phyloP scores from a whole-genome alignment of 2,329 filamentous ascomycete species.

The Fusarium mexicanum region DNA sequence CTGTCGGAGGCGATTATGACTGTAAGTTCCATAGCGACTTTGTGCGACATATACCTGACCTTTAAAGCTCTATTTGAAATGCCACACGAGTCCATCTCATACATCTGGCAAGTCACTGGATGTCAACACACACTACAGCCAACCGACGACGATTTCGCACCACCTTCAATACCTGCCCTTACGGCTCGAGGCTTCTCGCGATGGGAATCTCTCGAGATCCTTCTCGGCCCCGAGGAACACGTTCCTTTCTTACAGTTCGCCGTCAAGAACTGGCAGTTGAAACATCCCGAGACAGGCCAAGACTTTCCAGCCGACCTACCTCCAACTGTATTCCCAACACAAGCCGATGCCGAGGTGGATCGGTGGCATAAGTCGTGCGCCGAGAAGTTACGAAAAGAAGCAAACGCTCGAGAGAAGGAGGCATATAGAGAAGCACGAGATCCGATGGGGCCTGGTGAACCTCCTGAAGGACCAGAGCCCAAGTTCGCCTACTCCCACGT shows the following conservation, averaged over 20 bases:
- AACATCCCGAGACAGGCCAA: constrained; percentile 77
- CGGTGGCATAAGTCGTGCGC: constrained; percentile 86
- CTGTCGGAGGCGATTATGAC: constrained; percentile 80
- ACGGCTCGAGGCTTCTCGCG: constrained; percentile 86
- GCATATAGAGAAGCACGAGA: constrained; percentile 26
- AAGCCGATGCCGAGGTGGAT: constrained; percentile 82
- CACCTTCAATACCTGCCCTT: constrained; percentile 83
- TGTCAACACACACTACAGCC: constrained; percentile 90
- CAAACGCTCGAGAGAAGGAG: constrained; percentile 51
- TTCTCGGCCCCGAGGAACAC: constrained; percentile 89
- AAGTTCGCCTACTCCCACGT: constrained; percentile 52
- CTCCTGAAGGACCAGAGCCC: constrained; percentile 47
- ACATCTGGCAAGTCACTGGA: constrained; percentile 90
- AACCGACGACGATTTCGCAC: constrained; percentile 74
- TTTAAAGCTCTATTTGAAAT: constrained; percentile 77
- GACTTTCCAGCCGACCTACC: constrained; percentile 71
- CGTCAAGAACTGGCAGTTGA: constrained; percentile 79
- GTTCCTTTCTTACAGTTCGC: constrained; percentile 84
- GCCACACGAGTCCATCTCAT: constrained; percentile 79
- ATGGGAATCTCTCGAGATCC: constrained; percentile 92
- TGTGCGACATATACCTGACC: not conserved
- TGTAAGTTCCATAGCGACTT: constrained; percentile 50
- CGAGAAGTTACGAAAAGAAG: constrained; percentile 72
- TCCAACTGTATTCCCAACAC: constrained; percentile 71
- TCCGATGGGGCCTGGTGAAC: constrained; percentile 41